Conservation (phyloP, 2,329 filamentous ascomycete species). For the Biscogniauxia mediterranea region DNA sequence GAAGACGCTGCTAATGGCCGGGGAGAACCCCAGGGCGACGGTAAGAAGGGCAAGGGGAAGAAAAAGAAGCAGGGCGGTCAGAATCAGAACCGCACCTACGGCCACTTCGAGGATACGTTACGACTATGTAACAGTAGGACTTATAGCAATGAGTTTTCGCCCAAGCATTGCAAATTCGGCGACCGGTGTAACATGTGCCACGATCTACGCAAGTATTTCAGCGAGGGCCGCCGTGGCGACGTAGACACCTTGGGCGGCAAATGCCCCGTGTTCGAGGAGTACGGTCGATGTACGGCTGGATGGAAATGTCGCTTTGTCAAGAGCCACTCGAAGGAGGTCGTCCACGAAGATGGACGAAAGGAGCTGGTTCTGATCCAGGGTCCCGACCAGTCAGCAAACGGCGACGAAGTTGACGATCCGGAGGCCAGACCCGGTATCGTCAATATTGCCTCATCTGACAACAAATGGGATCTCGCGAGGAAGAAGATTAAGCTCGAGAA, state of each 20-base stretch:
- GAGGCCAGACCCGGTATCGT: conserved; percentile 62
- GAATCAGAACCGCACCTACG: conserved; percentile 81
- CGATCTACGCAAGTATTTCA: conserved; percentile 80
- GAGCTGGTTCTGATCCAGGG: conserved; percentile 73
- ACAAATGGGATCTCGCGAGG: conserved; percentile 74
- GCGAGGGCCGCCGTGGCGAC: conserved; percentile 77
- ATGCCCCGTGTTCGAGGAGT: conserved; percentile 77
- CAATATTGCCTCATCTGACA: conserved; percentile 68
- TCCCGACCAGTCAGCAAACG: conserved; percentile 37
- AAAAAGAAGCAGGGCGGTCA: conserved; percentile 66
- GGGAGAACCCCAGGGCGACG: conserved; percentile 29
- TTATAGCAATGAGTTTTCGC: conserved; percentile 76
- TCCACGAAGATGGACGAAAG: conserved; percentile 74
- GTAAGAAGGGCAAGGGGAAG: conserved; percentile 48
- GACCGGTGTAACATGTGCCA: conserved; percentile 81
- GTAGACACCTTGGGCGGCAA: conserved; percentile 71
- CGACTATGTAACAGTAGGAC: conserved; percentile 75
- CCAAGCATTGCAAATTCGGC: conserved; percentile 72
- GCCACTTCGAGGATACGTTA: conserved; percentile 73
- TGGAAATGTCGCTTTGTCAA: conserved; percentile 93
- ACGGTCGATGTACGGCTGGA: conserved; percentile 76
- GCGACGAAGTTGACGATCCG: conserved; percentile 43
- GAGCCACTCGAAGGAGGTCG: conserved; percentile 81
- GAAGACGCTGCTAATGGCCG: conserved; percentile 57
- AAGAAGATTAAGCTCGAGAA: conserved; percentile 69